Conservation (phyloP, 139 green algal species). For the Tetratostichococcus sp. region DNA sequence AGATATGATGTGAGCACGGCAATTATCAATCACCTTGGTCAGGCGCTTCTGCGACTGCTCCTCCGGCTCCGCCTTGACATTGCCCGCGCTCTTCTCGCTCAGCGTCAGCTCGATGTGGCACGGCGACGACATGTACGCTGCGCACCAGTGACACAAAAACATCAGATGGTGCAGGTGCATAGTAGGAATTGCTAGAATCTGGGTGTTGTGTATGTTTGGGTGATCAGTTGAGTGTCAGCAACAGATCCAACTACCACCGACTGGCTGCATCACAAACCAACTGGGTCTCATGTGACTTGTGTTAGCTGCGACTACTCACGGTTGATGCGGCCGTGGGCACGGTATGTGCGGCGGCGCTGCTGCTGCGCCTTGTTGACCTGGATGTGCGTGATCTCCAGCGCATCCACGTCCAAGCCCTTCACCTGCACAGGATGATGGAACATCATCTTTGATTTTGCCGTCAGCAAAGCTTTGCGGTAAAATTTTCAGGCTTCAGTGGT, state of each 20-base stretch:
- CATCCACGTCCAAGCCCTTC: constrained; percentile 95
- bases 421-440: constrained; percentile 40
- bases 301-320: constrained; percentile 23
- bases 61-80: constrained; percentile 66
- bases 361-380: constrained; percentile 96
- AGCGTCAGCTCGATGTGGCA: constrained; percentile 98
- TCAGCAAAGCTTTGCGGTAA: not conserved
- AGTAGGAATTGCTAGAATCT: no score
- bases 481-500: no score
- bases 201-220: no score
- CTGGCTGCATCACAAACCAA: no score
- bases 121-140: constrained; percentile 93
- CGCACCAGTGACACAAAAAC: not conserved
- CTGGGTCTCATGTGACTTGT: no score
- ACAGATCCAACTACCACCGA: no score
- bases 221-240: no score
- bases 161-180: not conserved
- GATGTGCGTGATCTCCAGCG: constrained; percentile 89
- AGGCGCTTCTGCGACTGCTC: constrained; percentile 41
- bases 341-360: constrained; percentile 94
- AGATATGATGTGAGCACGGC: no score
- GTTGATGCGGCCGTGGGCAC: constrained; percentile 97
- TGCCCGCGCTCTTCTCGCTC: constrained; percentile 71
- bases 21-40: constrained; percentile 46
- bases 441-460: no score